Evolutionary conservation across 129 eudicot genomes (phyloP).

Genomic region (Heracleum sosnowskyi): DNA sequence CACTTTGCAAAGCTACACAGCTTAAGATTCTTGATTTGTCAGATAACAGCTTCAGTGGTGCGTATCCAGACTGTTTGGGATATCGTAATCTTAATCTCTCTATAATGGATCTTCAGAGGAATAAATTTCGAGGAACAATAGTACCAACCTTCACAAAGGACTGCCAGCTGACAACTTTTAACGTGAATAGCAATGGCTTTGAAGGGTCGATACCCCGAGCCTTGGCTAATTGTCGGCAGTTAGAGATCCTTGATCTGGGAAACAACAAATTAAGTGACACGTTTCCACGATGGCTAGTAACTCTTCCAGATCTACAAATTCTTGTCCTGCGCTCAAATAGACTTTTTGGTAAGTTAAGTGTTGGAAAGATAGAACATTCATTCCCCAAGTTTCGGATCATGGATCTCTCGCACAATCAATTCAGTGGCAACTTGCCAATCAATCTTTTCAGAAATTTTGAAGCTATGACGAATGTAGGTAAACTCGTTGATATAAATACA

Average conservation of each 20-base stretch:
- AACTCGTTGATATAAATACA: background rate
- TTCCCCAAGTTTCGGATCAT: conserved; percentile 17
- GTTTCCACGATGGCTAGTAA: conserved; percentile 13
- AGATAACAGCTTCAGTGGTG: conserved; percentile 4
- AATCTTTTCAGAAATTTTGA: background rate
- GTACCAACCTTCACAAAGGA: conserved; percentile 1
- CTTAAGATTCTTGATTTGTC: conserved; percentile 6
- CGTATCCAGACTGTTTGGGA: conserved; percentile 4
- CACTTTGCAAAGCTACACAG: background rate
- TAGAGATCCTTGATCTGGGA: background rate
- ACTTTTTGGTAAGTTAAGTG: background rate
- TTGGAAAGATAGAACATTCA: background rate
- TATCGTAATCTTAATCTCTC: background rate
- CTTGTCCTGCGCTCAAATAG: conserved; percentile 14
- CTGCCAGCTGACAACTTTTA: conserved; percentile 1
- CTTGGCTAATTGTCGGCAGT: background rate
- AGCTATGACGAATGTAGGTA: background rate
- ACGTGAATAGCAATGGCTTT: background rate
- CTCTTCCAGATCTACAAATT: conserved; percentile 5
- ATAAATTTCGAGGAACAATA: background rate
- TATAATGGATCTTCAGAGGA: background rate
- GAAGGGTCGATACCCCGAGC: background rate
- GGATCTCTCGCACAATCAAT: conserved; percentile 19
- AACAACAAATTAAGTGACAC: conserved; percentile 10
- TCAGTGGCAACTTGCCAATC: conserved; percentile 9